Conservation (phyloP, 2,329 filamentous ascomycete genomes). For the Verticillium tricorpus region DNA sequence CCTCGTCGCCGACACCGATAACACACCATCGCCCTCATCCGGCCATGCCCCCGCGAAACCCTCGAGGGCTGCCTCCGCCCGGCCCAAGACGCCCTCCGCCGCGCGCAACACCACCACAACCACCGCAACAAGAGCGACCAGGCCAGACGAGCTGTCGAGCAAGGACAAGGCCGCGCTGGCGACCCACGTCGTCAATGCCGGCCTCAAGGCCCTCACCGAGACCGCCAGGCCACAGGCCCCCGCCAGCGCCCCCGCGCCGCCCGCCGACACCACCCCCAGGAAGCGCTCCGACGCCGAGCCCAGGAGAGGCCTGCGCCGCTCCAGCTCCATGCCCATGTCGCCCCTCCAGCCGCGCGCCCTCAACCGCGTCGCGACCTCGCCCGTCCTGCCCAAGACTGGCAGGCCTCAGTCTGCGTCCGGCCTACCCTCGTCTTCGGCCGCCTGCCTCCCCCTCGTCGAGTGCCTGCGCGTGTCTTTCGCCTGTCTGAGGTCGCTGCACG, state of each 20-base stretch:
- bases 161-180: constrained; percentile 64
- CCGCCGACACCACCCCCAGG: not conserved
- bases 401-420: constrained; percentile 2
- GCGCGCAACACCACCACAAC: constrained; percentile 22
- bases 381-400: constrained; percentile 23
- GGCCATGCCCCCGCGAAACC: not conserved
- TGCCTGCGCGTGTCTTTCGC: constrained; percentile 65
- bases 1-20: constrained; percentile 29
- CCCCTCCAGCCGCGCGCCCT: constrained; percentile 58
- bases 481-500: constrained; percentile 55
- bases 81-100: constrained; percentile 19
- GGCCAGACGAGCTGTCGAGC: constrained; percentile 36
- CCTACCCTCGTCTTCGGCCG: constrained; percentile 31
- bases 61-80: constrained; percentile 7
- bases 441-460: constrained; percentile 57
- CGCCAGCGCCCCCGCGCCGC: constrained; percentile 15
- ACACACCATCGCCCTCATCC: not conserved
- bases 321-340: constrained; percentile 53
- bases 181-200: constrained; percentile 67
- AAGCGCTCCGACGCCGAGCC: not conserved
- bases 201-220: constrained; percentile 65
- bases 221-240: constrained; percentile 44
- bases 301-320: constrained; percentile 40
- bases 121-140: constrained; percentile 15
- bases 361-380: constrained; percentile 56